These are phyloP conservation scores for Kwoniella botswanensis DNA, from an alignment of 768 basidiomycete species.

Conservation along the genomic window DNA sequence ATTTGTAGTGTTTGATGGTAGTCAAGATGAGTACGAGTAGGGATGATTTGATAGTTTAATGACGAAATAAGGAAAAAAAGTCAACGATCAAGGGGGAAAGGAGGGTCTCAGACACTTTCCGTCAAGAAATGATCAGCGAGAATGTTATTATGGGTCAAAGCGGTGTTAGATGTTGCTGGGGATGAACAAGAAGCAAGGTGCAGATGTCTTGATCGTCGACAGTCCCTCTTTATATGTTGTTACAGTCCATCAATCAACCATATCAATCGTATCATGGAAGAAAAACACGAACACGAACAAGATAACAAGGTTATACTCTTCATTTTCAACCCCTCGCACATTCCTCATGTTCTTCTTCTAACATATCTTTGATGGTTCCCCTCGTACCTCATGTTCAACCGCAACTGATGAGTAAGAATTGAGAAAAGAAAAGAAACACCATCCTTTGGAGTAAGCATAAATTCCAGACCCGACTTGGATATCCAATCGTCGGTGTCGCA, in stretches of 20 bases:
- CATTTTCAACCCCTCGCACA: neutral
- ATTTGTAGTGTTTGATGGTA: neutral
- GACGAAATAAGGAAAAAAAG: neutral
- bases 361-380: neutral
- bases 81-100: neutral
- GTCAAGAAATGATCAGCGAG: neutral
- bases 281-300: neutral
- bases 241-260: too few relatives aligned
- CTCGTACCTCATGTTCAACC: neutral
- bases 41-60: neutral
- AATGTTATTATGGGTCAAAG: neutral
- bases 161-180: neutral
- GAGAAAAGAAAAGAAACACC: neutral
- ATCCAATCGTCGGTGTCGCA: neutral
- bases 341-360: slow-evolving; percentile 13
- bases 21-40: neutral
- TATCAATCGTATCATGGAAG: too few relatives aligned
- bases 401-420: neutral
- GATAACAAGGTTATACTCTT: neutral
- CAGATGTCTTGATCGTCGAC: too few relatives aligned
- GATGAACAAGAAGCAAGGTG: neutral
- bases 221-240: too few relatives aligned
- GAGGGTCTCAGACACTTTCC: neutral
- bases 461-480: neutral
- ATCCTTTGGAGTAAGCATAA: neutral